These are phyloP conservation scores for Globisporangium nunn DNA, from an alignment of 352 stramenopile species.

Conservation along the genomic window DNA sequence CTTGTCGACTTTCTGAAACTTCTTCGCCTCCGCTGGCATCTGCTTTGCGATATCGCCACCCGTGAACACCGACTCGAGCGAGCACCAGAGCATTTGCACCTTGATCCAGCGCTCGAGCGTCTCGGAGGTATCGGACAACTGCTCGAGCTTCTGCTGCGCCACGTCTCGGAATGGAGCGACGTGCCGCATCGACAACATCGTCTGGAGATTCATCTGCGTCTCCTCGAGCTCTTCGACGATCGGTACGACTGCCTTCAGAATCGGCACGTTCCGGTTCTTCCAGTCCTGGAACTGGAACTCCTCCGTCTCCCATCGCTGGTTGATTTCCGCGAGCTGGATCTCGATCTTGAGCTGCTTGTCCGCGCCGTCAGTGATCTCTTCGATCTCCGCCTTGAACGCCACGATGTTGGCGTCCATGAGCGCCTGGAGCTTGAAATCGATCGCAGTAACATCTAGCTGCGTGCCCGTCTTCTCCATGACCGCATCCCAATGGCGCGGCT, in stretches of 20 bases:
- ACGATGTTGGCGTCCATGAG: constrained; percentile 94
- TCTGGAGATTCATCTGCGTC: constrained; percentile 97
- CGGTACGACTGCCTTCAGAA: constrained; percentile 93
- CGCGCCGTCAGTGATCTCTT: constrained; percentile 96
- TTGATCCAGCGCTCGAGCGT: constrained; percentile 97
- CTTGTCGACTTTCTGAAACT: constrained; percentile 97
- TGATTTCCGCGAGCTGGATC: constrained; percentile 91
- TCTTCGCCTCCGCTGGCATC: constrained; percentile 97
- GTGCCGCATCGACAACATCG: constrained; percentile 97
- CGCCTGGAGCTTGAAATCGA: constrained; percentile 95
- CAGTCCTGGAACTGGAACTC: constrained; percentile 95
- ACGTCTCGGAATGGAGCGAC: constrained; percentile 95
- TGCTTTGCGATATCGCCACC: constrained; percentile 98
- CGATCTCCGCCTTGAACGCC: constrained; percentile 90
- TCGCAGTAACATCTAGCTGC: constrained; percentile 90
- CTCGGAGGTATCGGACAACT: constrained; percentile 95
- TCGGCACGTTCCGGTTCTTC: constrained; percentile 92
- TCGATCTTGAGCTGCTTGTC: constrained; percentile 99
- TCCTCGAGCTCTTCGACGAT: constrained; percentile 98
- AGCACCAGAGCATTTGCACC: constrained; percentile 98
- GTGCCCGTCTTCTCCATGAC: constrained; percentile 93
- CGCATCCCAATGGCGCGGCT: constrained; percentile 95
- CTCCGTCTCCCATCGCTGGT: constrained; percentile 89
- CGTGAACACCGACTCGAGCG: constrained; percentile 97
- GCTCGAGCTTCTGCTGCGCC: constrained; percentile 91